Conservation (phyloP, 306 rosid species). For the Vigna hirtella region DNA sequence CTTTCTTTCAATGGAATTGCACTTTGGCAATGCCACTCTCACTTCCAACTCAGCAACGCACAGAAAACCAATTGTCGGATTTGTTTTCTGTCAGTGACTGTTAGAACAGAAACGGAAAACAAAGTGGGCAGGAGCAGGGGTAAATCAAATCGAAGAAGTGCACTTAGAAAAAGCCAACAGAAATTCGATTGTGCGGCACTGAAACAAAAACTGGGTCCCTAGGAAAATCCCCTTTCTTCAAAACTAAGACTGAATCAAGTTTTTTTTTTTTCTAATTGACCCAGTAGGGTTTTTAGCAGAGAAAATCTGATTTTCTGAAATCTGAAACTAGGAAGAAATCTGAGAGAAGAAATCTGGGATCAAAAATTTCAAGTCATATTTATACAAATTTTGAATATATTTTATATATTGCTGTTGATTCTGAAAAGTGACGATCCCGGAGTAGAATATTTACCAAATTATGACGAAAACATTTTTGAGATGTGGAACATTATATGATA, state of each 20-base stretch:
- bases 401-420: conserved; percentile 30
- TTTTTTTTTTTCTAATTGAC: conserved; percentile 37
- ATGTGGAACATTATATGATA: no score
- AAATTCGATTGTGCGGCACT: conserved; percentile 40
- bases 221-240: conserved; percentile 18
- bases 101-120: not conserved
- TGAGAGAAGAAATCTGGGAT: conserved; percentile 64
- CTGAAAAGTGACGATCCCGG: conserved; percentile 41
- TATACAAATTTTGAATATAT: not conserved
- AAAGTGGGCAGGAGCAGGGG: conserved; percentile 23
- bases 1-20: conserved; percentile 4
- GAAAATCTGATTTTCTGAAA: conserved; percentile 55
- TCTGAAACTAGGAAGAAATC: conserved; percentile 55
- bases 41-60: conserved; percentile 48
- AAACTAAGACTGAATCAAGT: conserved; percentile 41
- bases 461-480: not conserved
- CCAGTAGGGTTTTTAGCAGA: conserved; percentile 47
- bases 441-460: conserved; percentile 34
- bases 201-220: conserved; percentile 27
- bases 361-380: conserved; percentile 34
- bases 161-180: conserved; percentile 21
- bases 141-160: conserved; percentile 23
- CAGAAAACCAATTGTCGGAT: not conserved
- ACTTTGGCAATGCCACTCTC: conserved; percentile 30
- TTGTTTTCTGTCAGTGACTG: not conserved